These are phyloP conservation scores for Termitomyces sp. DNA, from an alignment of 768 basidiomycete genomes.

Conservation along the genomic window DNA sequence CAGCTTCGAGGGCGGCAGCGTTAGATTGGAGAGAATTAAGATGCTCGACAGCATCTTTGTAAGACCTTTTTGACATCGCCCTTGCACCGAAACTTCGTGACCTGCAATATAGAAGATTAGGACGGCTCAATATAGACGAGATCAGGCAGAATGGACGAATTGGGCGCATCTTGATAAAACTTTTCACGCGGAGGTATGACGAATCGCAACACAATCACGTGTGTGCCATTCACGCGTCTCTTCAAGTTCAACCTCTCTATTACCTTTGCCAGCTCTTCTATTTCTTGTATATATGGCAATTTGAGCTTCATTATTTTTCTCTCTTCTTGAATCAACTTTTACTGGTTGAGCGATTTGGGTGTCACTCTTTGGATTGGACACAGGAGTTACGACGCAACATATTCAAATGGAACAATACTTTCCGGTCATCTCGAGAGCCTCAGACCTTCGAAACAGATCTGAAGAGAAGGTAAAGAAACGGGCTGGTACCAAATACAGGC, in stretches of 20 bases:
- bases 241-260: background rate
- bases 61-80: conserved; percentile 60
- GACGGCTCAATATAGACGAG: conserved; percentile 10
- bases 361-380: background rate
- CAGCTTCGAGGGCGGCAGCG: conserved; percentile 85
- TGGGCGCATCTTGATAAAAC: conserved; percentile 5
- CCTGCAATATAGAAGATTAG: conserved; percentile 2
- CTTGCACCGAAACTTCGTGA: conserved; percentile 2
- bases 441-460: conserved; percentile 1
- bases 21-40: conserved; percentile 88
- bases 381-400: background rate
- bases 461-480: conserved; percentile 13
- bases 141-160: conserved; percentile 7
- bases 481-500: conserved; percentile 11
- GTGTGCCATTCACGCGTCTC: background rate
- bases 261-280: background rate
- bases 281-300: conserved; percentile 4
- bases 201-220: conserved; percentile 10
- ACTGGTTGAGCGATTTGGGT: background rate
- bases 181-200: conserved; percentile 1
- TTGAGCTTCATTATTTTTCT: background rate
- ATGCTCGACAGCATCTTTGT: conserved; percentile 66
- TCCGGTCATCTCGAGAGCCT: conserved; percentile 15
- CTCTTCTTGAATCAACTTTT: background rate
- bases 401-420: conserved; percentile 19